Conservation (phyloP, 2,329 filamentous ascomycete species). For the Niveomyces coronatus region DNA sequence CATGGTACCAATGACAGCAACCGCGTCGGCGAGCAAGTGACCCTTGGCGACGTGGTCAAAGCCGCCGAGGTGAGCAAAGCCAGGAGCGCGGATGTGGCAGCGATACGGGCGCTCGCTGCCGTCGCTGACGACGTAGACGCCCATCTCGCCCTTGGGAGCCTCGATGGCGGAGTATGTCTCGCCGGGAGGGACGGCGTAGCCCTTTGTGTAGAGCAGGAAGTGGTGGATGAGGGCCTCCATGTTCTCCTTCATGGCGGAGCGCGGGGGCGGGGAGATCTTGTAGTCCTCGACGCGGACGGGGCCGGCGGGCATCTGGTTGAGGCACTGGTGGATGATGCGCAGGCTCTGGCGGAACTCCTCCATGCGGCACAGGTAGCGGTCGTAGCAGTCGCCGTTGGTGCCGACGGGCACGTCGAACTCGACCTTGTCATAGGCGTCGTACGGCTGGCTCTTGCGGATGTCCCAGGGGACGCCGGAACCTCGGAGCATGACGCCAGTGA, state of each 20-base stretch:
- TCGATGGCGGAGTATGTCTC: slow-evolving; percentile 98
- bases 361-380: slow-evolving; percentile 98
- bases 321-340: slow-evolving; percentile 95
- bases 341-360: slow-evolving; percentile 98
- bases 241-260: slow-evolving; percentile 99
- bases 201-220: slow-evolving; percentile 98
- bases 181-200: slow-evolving; percentile 90
- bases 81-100: slow-evolving; percentile 93
- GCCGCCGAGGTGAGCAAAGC: slow-evolving; percentile 87
- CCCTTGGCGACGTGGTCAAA: slow-evolving; percentile 92
- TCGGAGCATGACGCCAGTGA: slow-evolving; percentile 95
- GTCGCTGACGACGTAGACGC: slow-evolving; percentile 90
- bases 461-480: slow-evolving; percentile 95
- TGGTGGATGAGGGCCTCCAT: slow-evolving; percentile 99
- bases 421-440: slow-evolving; percentile 95
- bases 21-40: slow-evolving; percentile 89
- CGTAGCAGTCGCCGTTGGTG: slow-evolving; percentile 96
- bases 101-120: slow-evolving; percentile 93
- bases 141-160: slow-evolving; percentile 99
- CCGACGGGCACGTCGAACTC: slow-evolving; percentile 98
- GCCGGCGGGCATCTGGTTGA: slow-evolving; percentile 97
- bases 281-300: slow-evolving; percentile 96
- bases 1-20: slow-evolving; percentile 89
- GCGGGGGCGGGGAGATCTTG: slow-evolving; percentile 94
- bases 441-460: slow-evolving; percentile 90